Conservation (phyloP, 2,329 filamentous ascomycete genomes). For the Cercospora janseana region DNA sequence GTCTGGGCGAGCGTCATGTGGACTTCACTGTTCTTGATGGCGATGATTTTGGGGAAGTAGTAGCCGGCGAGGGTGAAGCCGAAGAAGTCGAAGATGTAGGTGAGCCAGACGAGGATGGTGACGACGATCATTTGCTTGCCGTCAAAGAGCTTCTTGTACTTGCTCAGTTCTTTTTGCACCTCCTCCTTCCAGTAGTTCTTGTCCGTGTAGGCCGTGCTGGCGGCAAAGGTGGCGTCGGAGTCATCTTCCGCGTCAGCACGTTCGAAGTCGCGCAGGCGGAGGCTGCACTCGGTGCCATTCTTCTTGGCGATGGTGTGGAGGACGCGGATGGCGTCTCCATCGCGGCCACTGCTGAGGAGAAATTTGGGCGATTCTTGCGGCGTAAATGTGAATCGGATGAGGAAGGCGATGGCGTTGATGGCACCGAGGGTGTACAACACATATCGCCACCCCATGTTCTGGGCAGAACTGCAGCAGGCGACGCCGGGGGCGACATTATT, state of each 20-base stretch:
- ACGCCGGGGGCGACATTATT: slow-evolving; percentile 32
- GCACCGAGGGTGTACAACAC: slow-evolving; percentile 44
- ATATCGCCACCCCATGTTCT: slow-evolving; percentile 50
- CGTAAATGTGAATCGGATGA: slow-evolving; percentile 56
- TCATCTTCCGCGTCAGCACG: slow-evolving; percentile 29
- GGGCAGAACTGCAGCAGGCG: slow-evolving; percentile 39
- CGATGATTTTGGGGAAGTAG: slow-evolving; percentile 53
- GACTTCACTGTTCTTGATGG: slow-evolving; percentile 51
- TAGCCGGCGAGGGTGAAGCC: slow-evolving; percentile 51
- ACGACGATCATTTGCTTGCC: slow-evolving; percentile 44
- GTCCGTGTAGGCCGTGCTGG: slow-evolving; percentile 12
- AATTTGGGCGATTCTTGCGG: slow-evolving; percentile 62
- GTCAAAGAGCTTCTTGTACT: slow-evolving; percentile 49
- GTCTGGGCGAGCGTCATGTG: slow-evolving; percentile 48
- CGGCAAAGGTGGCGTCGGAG: background rate
- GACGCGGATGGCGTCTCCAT: slow-evolving; percentile 51
- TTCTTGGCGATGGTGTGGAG: slow-evolving; percentile 46
- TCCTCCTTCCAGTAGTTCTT: slow-evolving; percentile 32
- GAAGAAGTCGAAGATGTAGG: slow-evolving; percentile 53
- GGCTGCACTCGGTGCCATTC: slow-evolving; percentile 40
- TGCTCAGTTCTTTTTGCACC: slow-evolving; percentile 41
- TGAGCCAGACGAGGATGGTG: slow-evolving; percentile 52
- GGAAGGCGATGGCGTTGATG: slow-evolving; percentile 46
- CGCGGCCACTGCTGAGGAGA: slow-evolving; percentile 53
- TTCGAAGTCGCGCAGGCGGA: slow-evolving; percentile 41